Base-by-base conservation (phyloP, 2,329 filamentous ascomycete genomes). In the Colletotrichum aenigma region DNA sequence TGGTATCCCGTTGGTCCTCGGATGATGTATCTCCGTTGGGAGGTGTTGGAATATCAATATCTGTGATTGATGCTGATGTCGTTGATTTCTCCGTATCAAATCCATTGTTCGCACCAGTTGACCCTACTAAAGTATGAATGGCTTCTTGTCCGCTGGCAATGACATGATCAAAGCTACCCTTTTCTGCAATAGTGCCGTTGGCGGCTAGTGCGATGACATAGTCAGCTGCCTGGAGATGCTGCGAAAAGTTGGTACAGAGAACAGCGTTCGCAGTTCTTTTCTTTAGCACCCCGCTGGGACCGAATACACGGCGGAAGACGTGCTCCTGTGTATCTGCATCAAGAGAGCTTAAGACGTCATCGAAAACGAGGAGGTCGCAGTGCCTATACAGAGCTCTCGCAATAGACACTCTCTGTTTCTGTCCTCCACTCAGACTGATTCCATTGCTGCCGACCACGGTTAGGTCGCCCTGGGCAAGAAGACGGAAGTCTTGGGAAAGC, bases 381-480 rank as follows among this genome's bases (percentile, higher is more conserved):
- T 81, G 76, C 1, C 80, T 66, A 66, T 83, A 85, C 0, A 85
- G 76, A 12, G 81, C 80, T 16, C 84, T 78, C 4, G 83, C 83
- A 12, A 85, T 55, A 7, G 80, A 78, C 1, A 77, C 24, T 8
- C 77, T 66, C 21, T 71, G 68, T 32, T 76, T 77, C 28, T 88
- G 86, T 0, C 87, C 87, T 1, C 87, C 87, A 7, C 84, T 86
- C 0, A 88, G 76, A 30, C 82, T 84, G 26, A 87, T 83, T 0
- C 86, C 86, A 18, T 84, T 82, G 55, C 82, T 85, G 6, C 87
- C 86, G 61, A 88, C 78, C 4, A 80, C 80, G 0, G 85, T 86
- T 8, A 79, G 67, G 38, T 87, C 84, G 1, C 85, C 84, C 1
- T 81, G 77, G 0, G 84, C 81, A 1, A 88, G 78, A 0, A 75